Evolutionary conservation across 805 yeast genomes (phyloP).

Genomic region (Komagataella ulmi): DNA sequence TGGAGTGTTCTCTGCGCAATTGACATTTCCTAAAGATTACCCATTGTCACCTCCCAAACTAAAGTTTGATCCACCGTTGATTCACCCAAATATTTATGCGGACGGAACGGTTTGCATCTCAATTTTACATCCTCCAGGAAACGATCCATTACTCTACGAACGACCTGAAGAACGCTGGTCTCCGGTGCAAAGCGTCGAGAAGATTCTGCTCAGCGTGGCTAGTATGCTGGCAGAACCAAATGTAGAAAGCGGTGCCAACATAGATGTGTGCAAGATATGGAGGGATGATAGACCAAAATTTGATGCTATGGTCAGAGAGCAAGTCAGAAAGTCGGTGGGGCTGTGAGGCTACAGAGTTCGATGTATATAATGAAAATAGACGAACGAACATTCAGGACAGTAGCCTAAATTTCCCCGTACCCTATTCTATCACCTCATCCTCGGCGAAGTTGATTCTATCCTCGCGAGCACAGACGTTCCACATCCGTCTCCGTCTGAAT

Average conservation of each 20-base stretch:
- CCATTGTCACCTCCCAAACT: slow-evolving; percentile 50
- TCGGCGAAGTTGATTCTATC: background rate
- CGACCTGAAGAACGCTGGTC: slow-evolving; percentile 96
- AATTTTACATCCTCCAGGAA: slow-evolving; percentile 92
- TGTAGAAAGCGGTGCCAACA: slow-evolving; percentile 89
- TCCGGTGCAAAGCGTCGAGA: slow-evolving; percentile 96
- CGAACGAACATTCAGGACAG: background rate
- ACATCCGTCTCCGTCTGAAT: background rate
- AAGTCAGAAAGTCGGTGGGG: slow-evolving; percentile 64
- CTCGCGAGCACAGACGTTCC: background rate
- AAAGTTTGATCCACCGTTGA: slow-evolving; percentile 60
- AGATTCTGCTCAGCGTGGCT: slow-evolving; percentile 82
- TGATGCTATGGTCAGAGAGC: slow-evolving; percentile 46
- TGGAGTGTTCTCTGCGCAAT: slow-evolving; percentile 35
- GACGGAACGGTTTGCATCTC: slow-evolving; percentile 96
- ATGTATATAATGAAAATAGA: background rate
- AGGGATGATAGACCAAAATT: slow-evolving; percentile 68
- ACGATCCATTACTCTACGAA: slow-evolving; percentile 93
- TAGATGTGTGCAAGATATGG: slow-evolving; percentile 76
- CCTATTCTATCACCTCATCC: background rate
- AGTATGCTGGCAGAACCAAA: slow-evolving; percentile 97
- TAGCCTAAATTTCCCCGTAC: too few relatives aligned
- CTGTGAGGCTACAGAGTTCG: slow-evolving; percentile 12
- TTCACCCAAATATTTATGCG: slow-evolving; percentile 88
- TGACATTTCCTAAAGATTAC: slow-evolving; percentile 32